phyloP scores from a whole-genome alignment of 2,329 filamentous ascomycete species.

The Aspergillus pseudotamarii region DNA sequence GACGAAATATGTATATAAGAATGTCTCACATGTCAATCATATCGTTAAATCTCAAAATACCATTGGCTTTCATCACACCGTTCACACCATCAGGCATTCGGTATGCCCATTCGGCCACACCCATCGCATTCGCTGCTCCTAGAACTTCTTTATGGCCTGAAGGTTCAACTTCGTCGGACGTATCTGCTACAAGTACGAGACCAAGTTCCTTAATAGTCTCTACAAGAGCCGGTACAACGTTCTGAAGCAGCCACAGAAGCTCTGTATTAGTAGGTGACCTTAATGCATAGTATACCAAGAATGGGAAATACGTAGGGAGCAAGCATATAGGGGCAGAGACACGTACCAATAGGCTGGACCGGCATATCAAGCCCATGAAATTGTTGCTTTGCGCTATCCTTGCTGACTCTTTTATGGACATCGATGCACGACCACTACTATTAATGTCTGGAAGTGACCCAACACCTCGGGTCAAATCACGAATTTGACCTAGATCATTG shows the following conservation, averaged over 20 bases:
- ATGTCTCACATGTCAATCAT: slow-evolving; percentile 70
- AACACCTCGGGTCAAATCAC: slow-evolving; percentile 41
- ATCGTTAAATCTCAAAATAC: slow-evolving; percentile 90
- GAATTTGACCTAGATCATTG: slow-evolving; percentile 75
- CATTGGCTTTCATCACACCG: slow-evolving; percentile 80
- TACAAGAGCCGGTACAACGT: slow-evolving; percentile 88
- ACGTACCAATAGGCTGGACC: slow-evolving; percentile 79
- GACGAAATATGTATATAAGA: slow-evolving; percentile 8
- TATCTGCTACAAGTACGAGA: slow-evolving; percentile 87
- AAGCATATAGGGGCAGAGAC: not conserved
- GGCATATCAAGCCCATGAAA: slow-evolving; percentile 95
- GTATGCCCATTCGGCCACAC: slow-evolving; percentile 43
- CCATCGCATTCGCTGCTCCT: slow-evolving; percentile 29
- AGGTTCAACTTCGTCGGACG: slow-evolving; percentile 60
- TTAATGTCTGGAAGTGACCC: slow-evolving; percentile 48
- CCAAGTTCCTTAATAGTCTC: slow-evolving; percentile 94
- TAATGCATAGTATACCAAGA: not conserved
- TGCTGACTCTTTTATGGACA: slow-evolving; percentile 92
- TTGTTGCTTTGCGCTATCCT: slow-evolving; percentile 94
- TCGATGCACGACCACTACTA: slow-evolving; percentile 71
- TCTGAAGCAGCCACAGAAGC: slow-evolving; percentile 53
- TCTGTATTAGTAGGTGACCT: not conserved
- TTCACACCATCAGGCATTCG: slow-evolving; percentile 80
- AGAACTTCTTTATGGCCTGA: slow-evolving; percentile 27
- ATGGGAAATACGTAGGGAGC: not conserved